These are phyloP conservation scores for Metschnikowia sp. DNA, from an alignment of 805 yeast species.

Conservation along the genomic window DNA sequence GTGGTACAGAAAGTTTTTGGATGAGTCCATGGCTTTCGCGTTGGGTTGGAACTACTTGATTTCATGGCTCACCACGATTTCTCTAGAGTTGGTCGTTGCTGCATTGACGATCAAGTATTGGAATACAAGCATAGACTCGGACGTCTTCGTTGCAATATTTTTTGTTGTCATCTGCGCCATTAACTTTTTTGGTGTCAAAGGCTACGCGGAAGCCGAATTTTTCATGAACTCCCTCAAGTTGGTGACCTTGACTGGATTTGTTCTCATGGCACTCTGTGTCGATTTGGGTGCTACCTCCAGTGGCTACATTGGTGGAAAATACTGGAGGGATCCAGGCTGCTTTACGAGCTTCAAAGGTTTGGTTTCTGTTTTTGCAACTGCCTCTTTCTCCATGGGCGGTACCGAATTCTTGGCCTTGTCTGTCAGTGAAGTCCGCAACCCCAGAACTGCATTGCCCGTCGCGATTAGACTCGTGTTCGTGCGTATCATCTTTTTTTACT, in stretches of 20 bases:
- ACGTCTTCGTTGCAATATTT: slow-evolving; percentile 54
- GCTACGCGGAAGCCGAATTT: slow-evolving; percentile 45
- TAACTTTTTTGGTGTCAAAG: slow-evolving; percentile 44
- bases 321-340: slow-evolving; percentile 40
- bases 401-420: slow-evolving; percentile 39
- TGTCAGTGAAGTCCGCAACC: slow-evolving; percentile 38
- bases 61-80: slow-evolving; percentile 23
- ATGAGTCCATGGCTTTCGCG: slow-evolving; percentile 35
- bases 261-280: slow-evolving; percentile 38
- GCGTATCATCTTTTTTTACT: slow-evolving; percentile 34
- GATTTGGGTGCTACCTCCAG: slow-evolving; percentile 29
- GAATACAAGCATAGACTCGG: slow-evolving; percentile 49
- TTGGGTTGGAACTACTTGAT: slow-evolving; percentile 36
- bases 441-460: slow-evolving; percentile 36
- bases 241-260: slow-evolving; percentile 36
- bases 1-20: slow-evolving; percentile 28
- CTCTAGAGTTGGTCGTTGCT: slow-evolving; percentile 19
- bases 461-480: slow-evolving; percentile 40
- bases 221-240: slow-evolving; percentile 35
- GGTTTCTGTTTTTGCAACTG: slow-evolving; percentile 36
- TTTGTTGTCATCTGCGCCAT: slow-evolving; percentile 42
- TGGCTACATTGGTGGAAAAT: slow-evolving; percentile 38
- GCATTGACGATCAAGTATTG: slow-evolving; percentile 55
- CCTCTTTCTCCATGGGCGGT: slow-evolving; percentile 39
- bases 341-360: slow-evolving; percentile 38